These are phyloP conservation scores for Nicotiana noctiflora DNA, from an alignment of 257 asterid species.

Conservation along the genomic window DNA sequence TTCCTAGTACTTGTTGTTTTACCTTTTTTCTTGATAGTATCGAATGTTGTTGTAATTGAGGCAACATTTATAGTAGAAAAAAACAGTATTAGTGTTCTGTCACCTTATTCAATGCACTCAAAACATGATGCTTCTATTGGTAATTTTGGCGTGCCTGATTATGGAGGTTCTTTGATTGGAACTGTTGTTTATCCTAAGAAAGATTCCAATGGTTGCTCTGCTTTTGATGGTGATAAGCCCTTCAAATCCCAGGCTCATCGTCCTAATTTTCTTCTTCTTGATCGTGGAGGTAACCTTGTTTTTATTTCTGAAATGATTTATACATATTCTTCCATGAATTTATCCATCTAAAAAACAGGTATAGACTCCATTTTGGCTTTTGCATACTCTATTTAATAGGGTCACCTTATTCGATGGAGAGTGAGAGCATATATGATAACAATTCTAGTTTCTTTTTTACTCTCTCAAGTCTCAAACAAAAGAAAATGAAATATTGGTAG, in stretches of 20 bases:
- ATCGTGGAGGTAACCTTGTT: conserved; percentile 66
- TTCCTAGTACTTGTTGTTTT: not conserved
- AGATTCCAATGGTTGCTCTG: conserved; percentile 44
- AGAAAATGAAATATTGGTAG: not conserved
- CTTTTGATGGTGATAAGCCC: conserved; percentile 60
- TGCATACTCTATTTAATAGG: not conserved
- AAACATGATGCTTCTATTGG: conserved; percentile 87
- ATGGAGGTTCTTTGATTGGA: conserved; percentile 78
- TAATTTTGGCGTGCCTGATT: conserved; percentile 91
- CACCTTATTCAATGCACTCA: conserved; percentile 48
- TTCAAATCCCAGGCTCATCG: conserved; percentile 65
- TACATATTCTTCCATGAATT: no score
- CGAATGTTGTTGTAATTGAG: conserved; percentile 9
- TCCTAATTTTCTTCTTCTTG: conserved; percentile 76
- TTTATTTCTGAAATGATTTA: no score
- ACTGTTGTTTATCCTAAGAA: conserved; percentile 52
- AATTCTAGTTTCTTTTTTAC: not conserved
- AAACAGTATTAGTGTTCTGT: conserved; percentile 60
- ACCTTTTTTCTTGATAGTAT: conserved; percentile 13
- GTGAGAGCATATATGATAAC: not conserved
- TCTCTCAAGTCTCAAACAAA: not conserved
- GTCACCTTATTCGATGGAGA: not conserved
- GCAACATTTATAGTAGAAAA: conserved; percentile 72
- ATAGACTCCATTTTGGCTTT: not conserved
- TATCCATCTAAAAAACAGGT: no score